Evolutionary conservation across 176 grass and related monocot genomes (phyloP).

Genomic region (Lolium perenne): DNA sequence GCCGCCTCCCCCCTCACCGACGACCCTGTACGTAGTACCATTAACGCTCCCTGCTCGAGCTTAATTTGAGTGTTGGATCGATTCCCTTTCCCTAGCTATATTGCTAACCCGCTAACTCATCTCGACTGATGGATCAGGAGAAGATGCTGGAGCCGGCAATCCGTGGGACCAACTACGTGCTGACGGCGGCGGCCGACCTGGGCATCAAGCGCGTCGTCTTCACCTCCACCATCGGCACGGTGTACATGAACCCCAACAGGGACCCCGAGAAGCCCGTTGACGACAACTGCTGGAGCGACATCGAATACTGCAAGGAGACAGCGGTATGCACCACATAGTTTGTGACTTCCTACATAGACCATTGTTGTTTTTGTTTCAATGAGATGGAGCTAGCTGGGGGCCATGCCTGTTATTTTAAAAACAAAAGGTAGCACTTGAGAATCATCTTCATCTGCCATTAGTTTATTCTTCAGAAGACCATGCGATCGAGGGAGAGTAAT

Average conservation of each 20-base stretch:
- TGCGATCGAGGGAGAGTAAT: no score
- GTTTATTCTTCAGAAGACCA: neutral
- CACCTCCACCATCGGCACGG: constrained; percentile 81
- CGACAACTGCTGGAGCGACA: constrained; percentile 84
- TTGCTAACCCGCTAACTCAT: neutral
- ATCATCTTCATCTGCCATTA: neutral
- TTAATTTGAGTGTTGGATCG: no score
- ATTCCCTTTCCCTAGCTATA: no score
- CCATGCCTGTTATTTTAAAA: no score
- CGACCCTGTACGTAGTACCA: constrained; percentile 46
- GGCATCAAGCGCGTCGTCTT: constrained; percentile 71
- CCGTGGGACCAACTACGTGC: constrained; percentile 62
- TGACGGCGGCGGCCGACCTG: constrained; percentile 52
- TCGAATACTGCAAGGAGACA: constrained; percentile 85
- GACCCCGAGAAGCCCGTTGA: constrained; percentile 55
- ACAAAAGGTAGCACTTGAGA: no score
- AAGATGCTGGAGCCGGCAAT: constrained; percentile 82
- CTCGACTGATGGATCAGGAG: constrained; percentile 42
- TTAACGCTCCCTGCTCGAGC: neutral
- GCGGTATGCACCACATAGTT: constrained; percentile 38
- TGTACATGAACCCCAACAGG: constrained; percentile 81
- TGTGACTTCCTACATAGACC: neutral
- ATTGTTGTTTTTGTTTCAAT: no score
- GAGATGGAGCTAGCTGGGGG: no score
- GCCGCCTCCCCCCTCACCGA: constrained; percentile 67